Evolutionary conservation across 805 yeast genomes (phyloP), one percentile per base, ranked within the genome.

Genomic region (Danielia reshetovae): DNA sequence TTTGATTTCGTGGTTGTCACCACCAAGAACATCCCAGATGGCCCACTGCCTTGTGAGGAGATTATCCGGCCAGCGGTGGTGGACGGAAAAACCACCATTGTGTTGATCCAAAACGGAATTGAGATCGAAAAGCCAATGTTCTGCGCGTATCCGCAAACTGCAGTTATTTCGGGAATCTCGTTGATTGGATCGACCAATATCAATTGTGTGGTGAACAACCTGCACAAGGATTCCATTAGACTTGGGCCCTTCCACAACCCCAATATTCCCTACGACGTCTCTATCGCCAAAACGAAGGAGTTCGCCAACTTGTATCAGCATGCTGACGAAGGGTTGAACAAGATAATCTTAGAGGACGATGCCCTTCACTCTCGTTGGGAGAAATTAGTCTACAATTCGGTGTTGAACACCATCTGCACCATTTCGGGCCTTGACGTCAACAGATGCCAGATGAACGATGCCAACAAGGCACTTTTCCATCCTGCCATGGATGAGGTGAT

Each of bases 401-500:
- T 55, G 10, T 46, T 59, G 39, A 65, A 64, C 48, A 52, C 69
- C 15, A 53, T 55, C 8, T 54, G 68, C 21, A 55, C 68, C 5
- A 43, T 65, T 23, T 55, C 54, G 18, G 56, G 54, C 19, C 35
- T 60, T 13, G 72, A 66, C 40, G 59, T 59, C 3, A 48, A 52
- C 27, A 47, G 70, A 34, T 53, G 65, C 29, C 70, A 63, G 36
- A 62, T 65, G 11, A 53, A 46, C 27, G 53, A 51, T 12, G 64
- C 57, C 9, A 60, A 58, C 38, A 53, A 55, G 10, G 36, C 46
- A 0, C 39, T 66, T 13, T 52, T 66, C 29, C 38, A 48, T 14
- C 86, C 85, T 3, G 82, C 85, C 0, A 81, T 81, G 88, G 56
- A 64, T 24, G 94, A 84, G 55, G 68, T 85, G 12, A 55, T 72